Base-by-base conservation (phyloP, 139 green algal genomes). In the Parachlorella kessleri region DNA sequence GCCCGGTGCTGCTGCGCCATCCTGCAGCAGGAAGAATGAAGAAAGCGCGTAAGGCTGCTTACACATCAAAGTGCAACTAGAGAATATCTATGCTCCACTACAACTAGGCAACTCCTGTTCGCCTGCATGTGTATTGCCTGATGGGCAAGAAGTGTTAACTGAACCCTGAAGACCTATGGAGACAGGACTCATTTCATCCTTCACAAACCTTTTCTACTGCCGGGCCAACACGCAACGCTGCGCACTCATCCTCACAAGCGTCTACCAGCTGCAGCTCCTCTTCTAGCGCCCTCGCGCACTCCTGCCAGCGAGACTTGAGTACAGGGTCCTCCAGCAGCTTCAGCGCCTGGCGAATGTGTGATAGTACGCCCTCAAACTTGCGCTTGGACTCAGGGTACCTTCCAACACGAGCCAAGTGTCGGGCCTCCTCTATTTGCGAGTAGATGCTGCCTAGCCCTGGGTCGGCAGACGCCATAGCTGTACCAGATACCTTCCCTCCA, bases 181-280 rank as follows among this genome's bases (percentile, higher is more conserved):
- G n/a, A n/a, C n/a, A n/a, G n/a, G n/a, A n/a, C n/a, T n/a, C n/a
- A n/a, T n/a, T n/a, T n/a, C n/a, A n/a, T n/a, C n/a, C n/a, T n/a
- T n/a, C n/a, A n/a, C n/a, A n/a, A n/a, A n/a, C n/a, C n/a, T n/a
- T n/a, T n/a, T n/a, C n/a, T n/a, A n/a, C n/a, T n/a, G n/a, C n/a
- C n/a, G n/a, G n/a, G n/a, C n/a, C n/a, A n/a, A n/a, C n/a, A 18
- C 42, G 41, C 41, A 94, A 83, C 18, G 74, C 75, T 1, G 32
- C 32, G 3, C 80, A 74, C n/a, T 91, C 84, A 18, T 69, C 63
- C 18, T 91, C 72, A 1, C 91, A 77, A 3, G 86, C 75, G 30
- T 82, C 81, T 18, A 89, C 71, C 21, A 90, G 55, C 18, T 89
- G 40, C 1, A 88, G 53, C 80, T 94, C 91, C 28, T 88, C 73